Evolutionary conservation across 495 filamentous ascomycete species (phyloP).

Genomic region (Hyaloscypha bicolor): DNA sequence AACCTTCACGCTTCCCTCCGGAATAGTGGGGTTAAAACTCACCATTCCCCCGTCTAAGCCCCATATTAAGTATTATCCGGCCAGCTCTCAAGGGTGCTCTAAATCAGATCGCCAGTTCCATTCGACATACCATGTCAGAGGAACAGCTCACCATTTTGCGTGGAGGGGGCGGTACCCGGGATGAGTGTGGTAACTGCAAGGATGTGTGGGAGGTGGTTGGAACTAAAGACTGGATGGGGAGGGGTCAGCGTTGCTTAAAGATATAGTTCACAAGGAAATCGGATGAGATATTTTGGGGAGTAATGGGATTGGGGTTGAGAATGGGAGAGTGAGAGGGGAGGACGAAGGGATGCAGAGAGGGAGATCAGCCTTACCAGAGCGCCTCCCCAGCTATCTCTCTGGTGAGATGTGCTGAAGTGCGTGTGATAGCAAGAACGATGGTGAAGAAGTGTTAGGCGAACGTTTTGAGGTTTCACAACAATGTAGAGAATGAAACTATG

Average conservation of each 20-base stretch:
- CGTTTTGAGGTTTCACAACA: no score
- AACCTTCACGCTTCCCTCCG: background rate
- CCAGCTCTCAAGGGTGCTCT: constrained; percentile 23
- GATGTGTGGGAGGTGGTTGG: constrained; percentile 43
- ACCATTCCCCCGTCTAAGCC: constrained; percentile 5
- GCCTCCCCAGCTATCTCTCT: constrained; percentile 24
- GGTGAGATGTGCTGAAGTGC: background rate
- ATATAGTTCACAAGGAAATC: no score
- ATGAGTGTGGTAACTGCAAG: constrained; percentile 46
- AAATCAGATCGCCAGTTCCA: constrained; percentile 45
- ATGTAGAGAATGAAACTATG: no score
- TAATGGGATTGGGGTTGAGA: constrained; percentile 24
- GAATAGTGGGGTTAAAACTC: background rate
- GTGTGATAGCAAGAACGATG: background rate
- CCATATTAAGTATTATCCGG: constrained; percentile 6
- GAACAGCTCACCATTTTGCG: constrained; percentile 43
- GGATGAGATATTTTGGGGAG: no score
- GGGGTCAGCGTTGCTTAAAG: no score
- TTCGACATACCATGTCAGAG: constrained; percentile 52
- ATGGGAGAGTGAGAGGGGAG: constrained; percentile 36
- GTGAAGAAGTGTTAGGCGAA: no score
- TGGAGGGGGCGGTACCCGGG: constrained; percentile 40
- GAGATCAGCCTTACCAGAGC: background rate
- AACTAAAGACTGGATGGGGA: no score
- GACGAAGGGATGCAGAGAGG: background rate